These are phyloP conservation scores for Medicago lupulina DNA, from an alignment of 306 rosid genomes.

Conservation along the genomic window DNA sequence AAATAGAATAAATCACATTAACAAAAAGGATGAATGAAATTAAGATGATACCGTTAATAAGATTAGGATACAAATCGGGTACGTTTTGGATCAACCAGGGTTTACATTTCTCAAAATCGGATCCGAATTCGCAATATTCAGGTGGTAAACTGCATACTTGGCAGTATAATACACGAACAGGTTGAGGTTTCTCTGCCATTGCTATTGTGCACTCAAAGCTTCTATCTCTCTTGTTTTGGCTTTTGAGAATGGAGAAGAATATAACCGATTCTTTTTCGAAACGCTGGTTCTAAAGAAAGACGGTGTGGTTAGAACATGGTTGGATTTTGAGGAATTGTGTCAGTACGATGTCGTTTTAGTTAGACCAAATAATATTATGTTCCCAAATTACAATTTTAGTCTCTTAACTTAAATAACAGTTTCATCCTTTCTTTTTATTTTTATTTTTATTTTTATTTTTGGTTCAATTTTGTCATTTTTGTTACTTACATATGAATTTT, in stretches of 20 bases:
- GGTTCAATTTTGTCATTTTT: too few species aligned
- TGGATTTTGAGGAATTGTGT: neutral
- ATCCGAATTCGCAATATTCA: slow-evolving; percentile 94
- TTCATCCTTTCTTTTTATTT: too few species aligned
- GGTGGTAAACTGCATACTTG: slow-evolving; percentile 78
- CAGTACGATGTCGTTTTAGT: neutral
- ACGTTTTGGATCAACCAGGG: slow-evolving; percentile 98
- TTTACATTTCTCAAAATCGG: slow-evolving; percentile 96
- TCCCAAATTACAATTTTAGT: too few species aligned
- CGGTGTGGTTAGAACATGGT: neutral
- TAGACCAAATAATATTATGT: neutral
- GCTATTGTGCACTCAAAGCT: neutral
- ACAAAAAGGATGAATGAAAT: neutral
- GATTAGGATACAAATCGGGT: slow-evolving; percentile 85
- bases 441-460: too few species aligned
- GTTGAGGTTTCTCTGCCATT: slow-evolving; percentile 97
- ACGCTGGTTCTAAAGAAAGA: neutral
- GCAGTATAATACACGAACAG: slow-evolving; percentile 79
- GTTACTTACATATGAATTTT: too few species aligned
- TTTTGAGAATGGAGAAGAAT: neutral
- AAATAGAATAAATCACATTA: neutral
- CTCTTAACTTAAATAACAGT: too few species aligned
- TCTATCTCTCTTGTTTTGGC: neutral
- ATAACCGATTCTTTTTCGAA: slow-evolving; percentile 3
- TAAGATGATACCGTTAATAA: slow-evolving; percentile 60